Evolutionary conservation across 495 filamentous ascomycete genomes (phyloP).

Genomic region (Penicillium paxilli): DNA sequence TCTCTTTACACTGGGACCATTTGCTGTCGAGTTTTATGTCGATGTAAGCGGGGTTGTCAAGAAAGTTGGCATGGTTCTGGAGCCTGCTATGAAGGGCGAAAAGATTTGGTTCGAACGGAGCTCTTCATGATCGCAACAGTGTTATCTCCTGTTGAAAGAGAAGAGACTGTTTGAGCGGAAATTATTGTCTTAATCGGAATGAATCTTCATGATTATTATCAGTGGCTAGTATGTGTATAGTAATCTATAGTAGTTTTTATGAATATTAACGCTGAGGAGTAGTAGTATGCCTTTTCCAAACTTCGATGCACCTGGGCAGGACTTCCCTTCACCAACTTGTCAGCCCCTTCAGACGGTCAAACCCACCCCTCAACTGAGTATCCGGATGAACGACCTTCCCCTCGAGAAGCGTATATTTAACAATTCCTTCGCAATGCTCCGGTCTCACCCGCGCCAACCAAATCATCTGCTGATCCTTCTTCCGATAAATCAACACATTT

Average conservation of each 20-base stretch:
- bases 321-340: slow-evolving; percentile 74
- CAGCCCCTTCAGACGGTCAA: slow-evolving; percentile 73
- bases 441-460: slow-evolving; percentile 88
- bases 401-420: slow-evolving; percentile 84
- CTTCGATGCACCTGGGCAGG: no score
- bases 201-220: no score
- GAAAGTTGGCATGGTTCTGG: slow-evolving; percentile 30
- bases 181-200: no score
- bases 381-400: slow-evolving; percentile 92
- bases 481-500: slow-evolving; percentile 86
- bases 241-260: no score
- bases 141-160: no score
- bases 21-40: slow-evolving; percentile 36
- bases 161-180: no score
- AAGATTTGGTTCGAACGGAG: slow-evolving; percentile 27
- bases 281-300: no score
- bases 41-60: slow-evolving; percentile 30
- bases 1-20: neutral
- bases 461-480: slow-evolving; percentile 75
- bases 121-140: neutral
- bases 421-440: slow-evolving; percentile 91
- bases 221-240: no score
- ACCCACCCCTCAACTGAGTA: slow-evolving; percentile 82
- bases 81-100: slow-evolving; percentile 29
- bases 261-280: no score